Base-by-base conservation (phyloP, 768 basidiomycete species). In the Rhodotorula babjevae region DNA sequence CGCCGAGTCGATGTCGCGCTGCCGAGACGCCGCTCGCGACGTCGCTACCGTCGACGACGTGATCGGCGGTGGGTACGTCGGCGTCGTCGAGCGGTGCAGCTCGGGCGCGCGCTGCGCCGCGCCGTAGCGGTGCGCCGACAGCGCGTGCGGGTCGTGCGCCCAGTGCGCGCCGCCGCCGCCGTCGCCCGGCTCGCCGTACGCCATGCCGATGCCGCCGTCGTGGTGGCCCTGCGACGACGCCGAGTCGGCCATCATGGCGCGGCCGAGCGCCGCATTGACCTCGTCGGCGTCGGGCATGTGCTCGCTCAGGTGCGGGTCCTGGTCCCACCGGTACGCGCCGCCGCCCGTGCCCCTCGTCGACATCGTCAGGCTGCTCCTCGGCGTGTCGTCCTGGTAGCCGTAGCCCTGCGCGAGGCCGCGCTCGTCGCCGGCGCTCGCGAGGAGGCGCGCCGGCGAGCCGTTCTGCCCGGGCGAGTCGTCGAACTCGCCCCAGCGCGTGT, bases 281-380 rank as follows among this genome's bases (percentile, higher is more conserved):
- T 9, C 63, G 3, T n/a, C 52, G 40, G 55, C 40, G 29, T 64
- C 42, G 16, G 63, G 63, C 63, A 64, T 64, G n/a, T 53, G 63
- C 5, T 2, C 27, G 25, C 10, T 3, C 40, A 44, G 50, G 21
- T 29, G 53, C 19, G n/a, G 36, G 40, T 56, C 63, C 12, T 18
- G 33, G 44, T 64, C 63, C 63, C 63, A 64, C 16, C 63, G 27
- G 53, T 64, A 64, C 40, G 63, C n/a, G n/a, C 40, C 63, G 15
- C 63, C 63, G 40, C 63, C 63, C 42, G 63, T 64, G 21, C 63
- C 63, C 18, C 53, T 53, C 53, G 63, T 64, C 27, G 63, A 64
- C n/a, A 56, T 36, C 8, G 53, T 64, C 53, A 55, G 3, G 40
- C 52, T 44, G 42, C 53, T 55, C n/a, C 61, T 3, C 42, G 53